Conservation (phyloP, 352 stramenopile species). For the Thalassiosira livingstoniorum region DNA sequence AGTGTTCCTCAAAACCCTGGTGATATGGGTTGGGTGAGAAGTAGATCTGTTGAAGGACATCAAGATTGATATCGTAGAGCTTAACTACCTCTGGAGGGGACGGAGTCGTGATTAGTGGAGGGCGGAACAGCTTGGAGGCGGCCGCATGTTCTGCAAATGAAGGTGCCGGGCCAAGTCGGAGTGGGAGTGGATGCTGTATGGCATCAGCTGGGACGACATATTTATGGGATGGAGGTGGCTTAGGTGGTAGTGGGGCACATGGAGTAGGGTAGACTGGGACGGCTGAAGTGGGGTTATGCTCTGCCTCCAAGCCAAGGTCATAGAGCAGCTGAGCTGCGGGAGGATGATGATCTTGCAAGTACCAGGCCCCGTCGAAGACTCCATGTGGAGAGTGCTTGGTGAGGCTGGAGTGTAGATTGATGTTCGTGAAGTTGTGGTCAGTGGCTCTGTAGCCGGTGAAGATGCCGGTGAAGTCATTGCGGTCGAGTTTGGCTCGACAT, state of each 20-base stretch:
- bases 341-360: constrained; percentile 4
- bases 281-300: not conserved
- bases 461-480: constrained; percentile 14
- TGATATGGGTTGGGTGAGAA: constrained; percentile 11
- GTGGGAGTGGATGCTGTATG: not conserved
- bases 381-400: constrained; percentile 17
- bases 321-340: constrained; percentile 22
- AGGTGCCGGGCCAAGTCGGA: not conserved
- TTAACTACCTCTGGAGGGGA: not conserved
- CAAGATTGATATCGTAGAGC: not conserved
- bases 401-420: constrained; percentile 9
- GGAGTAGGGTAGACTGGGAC: too few relatives aligned
- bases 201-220: not conserved
- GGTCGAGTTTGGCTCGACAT: constrained; percentile 9
- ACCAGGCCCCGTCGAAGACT: constrained; percentile 32
- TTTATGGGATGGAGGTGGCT: not conserved
- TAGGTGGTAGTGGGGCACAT: not conserved
- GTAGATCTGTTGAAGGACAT: constrained; percentile 10
- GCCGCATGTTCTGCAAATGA: not conserved
- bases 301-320: constrained; percentile 9
- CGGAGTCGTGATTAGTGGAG: not conserved
- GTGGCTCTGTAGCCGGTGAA: constrained; percentile 32
- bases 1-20: constrained; percentile 1
- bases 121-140: not conserved
- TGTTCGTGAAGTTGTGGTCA: constrained; percentile 15